These are phyloP conservation scores for Coemansia guatemalensis DNA, from an alignment of 192 early-diverging fungal genomes.

Conservation along the genomic window DNA sequence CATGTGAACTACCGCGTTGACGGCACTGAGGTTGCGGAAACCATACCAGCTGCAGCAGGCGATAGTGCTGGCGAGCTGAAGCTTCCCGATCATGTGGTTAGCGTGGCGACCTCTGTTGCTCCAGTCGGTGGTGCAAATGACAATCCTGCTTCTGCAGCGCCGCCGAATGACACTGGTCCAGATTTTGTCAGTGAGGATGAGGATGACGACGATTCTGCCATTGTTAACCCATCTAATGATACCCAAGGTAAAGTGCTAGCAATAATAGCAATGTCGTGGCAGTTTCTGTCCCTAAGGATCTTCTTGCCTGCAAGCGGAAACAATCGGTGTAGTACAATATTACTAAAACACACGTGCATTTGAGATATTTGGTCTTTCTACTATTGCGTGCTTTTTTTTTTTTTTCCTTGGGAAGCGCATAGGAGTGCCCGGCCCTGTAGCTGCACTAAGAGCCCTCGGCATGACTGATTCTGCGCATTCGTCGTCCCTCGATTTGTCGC, in stretches of 20 bases:
- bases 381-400: background rate
- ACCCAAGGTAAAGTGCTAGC: slow-evolving; percentile 8
- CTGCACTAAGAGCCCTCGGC: slow-evolving; percentile 21
- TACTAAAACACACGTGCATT: slow-evolving; percentile 3
- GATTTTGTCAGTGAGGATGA: background rate
- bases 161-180: background rate
- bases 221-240: slow-evolving; percentile 7
- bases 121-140: background rate
- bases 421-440: slow-evolving; percentile 20
- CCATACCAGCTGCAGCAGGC: background rate
- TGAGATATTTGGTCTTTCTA: background rate
- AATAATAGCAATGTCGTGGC: background rate
- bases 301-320: no score
- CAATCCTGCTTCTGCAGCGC: background rate
- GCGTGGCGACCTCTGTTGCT: background rate
- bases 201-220: slow-evolving; percentile 18
- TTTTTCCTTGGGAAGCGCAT: background rate
- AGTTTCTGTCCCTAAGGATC: no score
- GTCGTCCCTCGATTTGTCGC: slow-evolving; percentile 38
- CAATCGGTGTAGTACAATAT: no score
- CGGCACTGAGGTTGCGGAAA: slow-evolving; percentile 11
- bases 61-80: background rate
- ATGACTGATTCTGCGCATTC: slow-evolving; percentile 35
- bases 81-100: background rate
- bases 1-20: slow-evolving; percentile 21